These are phyloP conservation scores for Chlorella vulgaris DNA, from an alignment of 139 green algal genomes.

Conservation along the genomic window DNA sequence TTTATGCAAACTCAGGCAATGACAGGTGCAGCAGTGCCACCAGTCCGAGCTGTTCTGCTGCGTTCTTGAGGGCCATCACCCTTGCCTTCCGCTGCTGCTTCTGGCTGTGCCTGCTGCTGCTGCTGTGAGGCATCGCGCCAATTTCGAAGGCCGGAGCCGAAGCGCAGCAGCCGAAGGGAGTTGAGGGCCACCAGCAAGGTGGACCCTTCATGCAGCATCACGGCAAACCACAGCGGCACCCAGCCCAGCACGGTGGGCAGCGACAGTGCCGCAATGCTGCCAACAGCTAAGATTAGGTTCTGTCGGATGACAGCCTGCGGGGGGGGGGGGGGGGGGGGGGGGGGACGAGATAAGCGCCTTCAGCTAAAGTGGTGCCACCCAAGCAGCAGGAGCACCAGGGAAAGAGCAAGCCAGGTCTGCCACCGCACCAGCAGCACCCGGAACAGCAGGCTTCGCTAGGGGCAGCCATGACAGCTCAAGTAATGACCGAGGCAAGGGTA, in stretches of 20 bases:
- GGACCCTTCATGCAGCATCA: constrained; percentile 90
- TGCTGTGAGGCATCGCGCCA: not conserved
- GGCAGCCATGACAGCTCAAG: too few species aligned
- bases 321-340: not conserved
- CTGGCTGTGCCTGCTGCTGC: not conserved
- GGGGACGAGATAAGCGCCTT: not conserved
- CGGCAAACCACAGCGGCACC: constrained; percentile 90
- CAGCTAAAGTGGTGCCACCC: not conserved
- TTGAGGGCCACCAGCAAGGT: constrained; percentile 92
- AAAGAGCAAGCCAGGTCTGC: too few species aligned
- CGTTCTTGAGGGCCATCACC: too few species aligned
- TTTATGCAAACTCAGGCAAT: too few species aligned
- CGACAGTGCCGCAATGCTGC: constrained; percentile 70
- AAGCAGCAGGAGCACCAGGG: not conserved
- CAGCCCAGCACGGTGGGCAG: constrained; percentile 77
- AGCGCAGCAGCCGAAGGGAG: constrained; percentile 73
- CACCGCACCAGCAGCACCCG: too few species aligned
- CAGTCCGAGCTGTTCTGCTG: too few species aligned
- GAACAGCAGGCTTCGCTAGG: too few species aligned
- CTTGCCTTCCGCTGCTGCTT: too few species aligned
- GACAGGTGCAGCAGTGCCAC: too few species aligned
- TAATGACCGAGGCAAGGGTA: too few species aligned
- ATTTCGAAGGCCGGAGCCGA: too few species aligned
- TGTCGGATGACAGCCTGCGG: constrained; percentile 60
- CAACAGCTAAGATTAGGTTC: constrained; percentile 83